These are phyloP conservation scores for Aphanomyces invadans DNA, from an alignment of 352 stramenopile species.

Conservation along the genomic window DNA sequence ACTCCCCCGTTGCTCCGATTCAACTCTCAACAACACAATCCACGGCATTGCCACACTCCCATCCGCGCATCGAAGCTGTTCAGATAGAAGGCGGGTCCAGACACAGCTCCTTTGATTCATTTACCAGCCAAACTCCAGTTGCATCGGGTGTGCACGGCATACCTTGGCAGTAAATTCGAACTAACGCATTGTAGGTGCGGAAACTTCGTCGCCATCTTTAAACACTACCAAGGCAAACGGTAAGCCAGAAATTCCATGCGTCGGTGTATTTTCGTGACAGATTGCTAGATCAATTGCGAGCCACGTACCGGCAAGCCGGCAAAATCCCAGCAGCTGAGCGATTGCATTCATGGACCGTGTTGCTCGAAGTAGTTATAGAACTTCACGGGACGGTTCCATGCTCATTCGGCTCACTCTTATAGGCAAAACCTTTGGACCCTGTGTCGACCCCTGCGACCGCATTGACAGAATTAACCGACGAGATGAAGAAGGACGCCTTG, in stretches of 20 bases:
- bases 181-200: not conserved
- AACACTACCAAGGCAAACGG: constrained; percentile 13
- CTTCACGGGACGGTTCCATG: no score
- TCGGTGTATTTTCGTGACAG: not conserved
- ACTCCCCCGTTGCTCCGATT: not conserved
- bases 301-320: constrained; percentile 36
- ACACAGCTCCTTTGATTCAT: constrained; percentile 10
- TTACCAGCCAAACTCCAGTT: not conserved
- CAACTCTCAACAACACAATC: not conserved
- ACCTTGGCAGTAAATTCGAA: not conserved
- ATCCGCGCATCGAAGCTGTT: not conserved
- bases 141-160: not conserved
- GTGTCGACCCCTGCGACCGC: constrained; percentile 53
- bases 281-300: constrained; percentile 22
- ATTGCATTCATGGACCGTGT: constrained; percentile 48
- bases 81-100: not conserved
- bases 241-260: not conserved
- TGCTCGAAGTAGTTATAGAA: constrained; percentile 32
- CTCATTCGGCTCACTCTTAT: no score
- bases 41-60: not conserved
- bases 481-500: constrained; percentile 62
- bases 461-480: constrained; percentile 41
- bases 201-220: not conserved
- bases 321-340: constrained; percentile 35
- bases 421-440: constrained; percentile 58